A percentile compares a stretch with the other conserved stretches of the same genome.
phyloP scores from a whole-genome alignment of 495 filamentous ascomycete genomes.

The Podospora fimiseda region DNA sequence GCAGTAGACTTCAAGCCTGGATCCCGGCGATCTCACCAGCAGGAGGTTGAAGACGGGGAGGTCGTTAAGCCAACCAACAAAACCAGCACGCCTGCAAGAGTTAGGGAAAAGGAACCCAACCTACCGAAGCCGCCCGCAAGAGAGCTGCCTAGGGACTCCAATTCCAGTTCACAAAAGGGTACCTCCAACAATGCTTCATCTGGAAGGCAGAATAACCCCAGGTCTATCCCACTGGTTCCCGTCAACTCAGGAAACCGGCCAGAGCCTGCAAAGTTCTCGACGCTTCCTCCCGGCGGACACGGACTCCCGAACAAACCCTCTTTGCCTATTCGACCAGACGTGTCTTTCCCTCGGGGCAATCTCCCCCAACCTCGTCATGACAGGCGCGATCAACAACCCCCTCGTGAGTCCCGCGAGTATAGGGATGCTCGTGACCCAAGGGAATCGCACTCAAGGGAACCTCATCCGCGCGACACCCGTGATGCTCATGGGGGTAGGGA shows the following conservation, averaged over 20 bases:
- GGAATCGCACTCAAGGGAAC: neutral
- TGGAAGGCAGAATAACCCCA: conserved; percentile 16
- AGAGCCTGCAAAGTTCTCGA: conserved; percentile 32
- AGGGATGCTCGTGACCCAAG: conserved; percentile 7
- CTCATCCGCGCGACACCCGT: conserved; percentile 27
- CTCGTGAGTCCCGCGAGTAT: neutral
- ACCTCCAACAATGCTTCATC: conserved; percentile 2
- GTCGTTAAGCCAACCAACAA: conserved; percentile 45
- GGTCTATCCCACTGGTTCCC: conserved; percentile 13
- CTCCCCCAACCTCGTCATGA: conserved; percentile 31
- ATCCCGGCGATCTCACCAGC: conserved; percentile 27
- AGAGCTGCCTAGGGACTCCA: conserved; percentile 15
- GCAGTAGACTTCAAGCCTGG: conserved; percentile 43
- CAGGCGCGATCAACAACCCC: conserved; percentile 15
- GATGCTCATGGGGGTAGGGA: conserved; percentile 29
- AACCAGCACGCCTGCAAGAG: conserved; percentile 3
- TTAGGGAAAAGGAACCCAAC: conserved; percentile 5
- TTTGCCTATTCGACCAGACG: conserved; percentile 40
- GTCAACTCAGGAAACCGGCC: conserved; percentile 8
- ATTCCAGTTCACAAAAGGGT: conserved; percentile 5
- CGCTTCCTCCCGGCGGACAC: conserved; percentile 27
- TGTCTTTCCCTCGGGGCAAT: conserved; percentile 30
- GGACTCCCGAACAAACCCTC: conserved; percentile 33
- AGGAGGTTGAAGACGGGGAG: conserved; percentile 74
- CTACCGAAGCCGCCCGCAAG: conserved; percentile 10